Evolutionary conservation across 345 rosid species (phyloP), one percentile per base, ranked within the genome.

Genomic region (Acer saccharum): DNA sequence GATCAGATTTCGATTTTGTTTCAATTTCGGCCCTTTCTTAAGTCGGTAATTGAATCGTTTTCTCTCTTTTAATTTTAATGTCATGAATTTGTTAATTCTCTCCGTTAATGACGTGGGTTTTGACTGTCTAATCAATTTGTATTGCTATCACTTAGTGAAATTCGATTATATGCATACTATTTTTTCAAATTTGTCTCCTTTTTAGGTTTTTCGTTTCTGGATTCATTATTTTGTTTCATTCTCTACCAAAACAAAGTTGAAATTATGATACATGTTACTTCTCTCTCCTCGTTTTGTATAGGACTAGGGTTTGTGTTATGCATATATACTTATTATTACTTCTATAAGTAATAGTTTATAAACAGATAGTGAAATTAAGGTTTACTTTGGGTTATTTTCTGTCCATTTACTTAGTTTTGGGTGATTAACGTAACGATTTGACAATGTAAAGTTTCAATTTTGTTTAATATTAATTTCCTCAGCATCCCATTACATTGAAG

Each of bases 1-100:
- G 76, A 80, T 83, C 79, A 25, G 74, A 58, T 75, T 83, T 35
- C 44, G 60, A 5, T 58, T 54, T 27, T 27, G 4, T 64, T 72
- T 44, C 64, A 46, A 52, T 43, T 75, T 32, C 46, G 48, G 1
- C 1, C 63, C 13, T 46, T 65, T 60, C 64, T 60, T 60, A 9
- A 60, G 21, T 60, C 64, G 64, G 64, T 60, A 60, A 60, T 60
- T 60, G 23, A 16, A 57, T 17, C 10, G 6, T 2, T 18, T 57
- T 58, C 64, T 54, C 2, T 43, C 10, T 43, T 9, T 43, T 60
- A 1, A 10, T n/a, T 60, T 83, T 73, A 18, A 10, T 23, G 64
- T 20, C 7, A 17, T 69, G 16, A 44, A 67, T 73, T 73, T 57
- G 21, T 41, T 10, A 54, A 52, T 46, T 46, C 23, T 27, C 17